Evolutionary conservation across 305 asterid species (phyloP).

Genomic region (Solanum hybrid): DNA sequence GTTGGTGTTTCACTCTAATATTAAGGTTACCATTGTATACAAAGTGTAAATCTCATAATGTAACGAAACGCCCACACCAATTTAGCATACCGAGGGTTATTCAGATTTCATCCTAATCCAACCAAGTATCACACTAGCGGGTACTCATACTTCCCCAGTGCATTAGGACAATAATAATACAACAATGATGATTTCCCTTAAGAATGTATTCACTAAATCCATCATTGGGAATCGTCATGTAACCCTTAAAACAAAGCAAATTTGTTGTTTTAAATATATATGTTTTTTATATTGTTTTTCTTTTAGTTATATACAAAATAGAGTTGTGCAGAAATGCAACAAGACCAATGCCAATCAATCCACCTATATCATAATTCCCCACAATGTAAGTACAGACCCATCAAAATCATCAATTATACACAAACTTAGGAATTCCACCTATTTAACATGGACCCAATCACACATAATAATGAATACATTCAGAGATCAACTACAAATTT

Average conservation of each 20-base stretch:
- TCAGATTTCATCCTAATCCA: neutral
- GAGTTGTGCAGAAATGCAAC: neutral
- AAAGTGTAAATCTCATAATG: neutral
- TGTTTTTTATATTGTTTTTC: neutral
- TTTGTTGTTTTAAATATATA: neutral
- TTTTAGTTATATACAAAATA: neutral
- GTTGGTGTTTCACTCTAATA: neutral
- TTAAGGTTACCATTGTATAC: neutral
- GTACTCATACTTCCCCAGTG: neutral
- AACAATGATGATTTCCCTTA: neutral
- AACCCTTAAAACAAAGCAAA: neutral
- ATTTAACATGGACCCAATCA: neutral
- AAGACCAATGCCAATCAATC: neutral
- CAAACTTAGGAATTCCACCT: neutral
- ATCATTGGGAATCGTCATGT: neutral
- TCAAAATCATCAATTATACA: neutral
- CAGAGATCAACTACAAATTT: neutral
- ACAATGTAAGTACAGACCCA: neutral
- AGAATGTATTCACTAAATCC: neutral
- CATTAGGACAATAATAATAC: neutral
- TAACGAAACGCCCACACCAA: neutral
- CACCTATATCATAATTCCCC: neutral
- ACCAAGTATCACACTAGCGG: neutral
- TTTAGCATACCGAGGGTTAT: neutral
- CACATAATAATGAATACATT: neutral